Percentiles rank a stretch among this genome's conserved stretches.
phyloP scores from a whole-genome alignment of 805 yeast species.

The Grigorovia yakushimaensis region DNA sequence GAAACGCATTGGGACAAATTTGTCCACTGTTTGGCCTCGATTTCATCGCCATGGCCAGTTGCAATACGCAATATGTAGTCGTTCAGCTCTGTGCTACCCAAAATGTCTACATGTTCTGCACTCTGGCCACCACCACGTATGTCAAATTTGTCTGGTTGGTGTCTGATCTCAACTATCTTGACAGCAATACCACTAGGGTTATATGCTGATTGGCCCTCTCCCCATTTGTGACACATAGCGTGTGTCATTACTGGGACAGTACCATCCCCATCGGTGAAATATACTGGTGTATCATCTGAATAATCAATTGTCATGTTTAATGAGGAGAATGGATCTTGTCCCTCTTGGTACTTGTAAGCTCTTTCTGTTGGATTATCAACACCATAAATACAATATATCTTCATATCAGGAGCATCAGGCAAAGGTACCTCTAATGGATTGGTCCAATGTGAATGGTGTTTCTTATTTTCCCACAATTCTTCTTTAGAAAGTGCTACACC shows the following conservation, averaged over 20 bases:
- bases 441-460: slow-evolving; percentile 77
- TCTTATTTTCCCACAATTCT: slow-evolving; percentile 56
- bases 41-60: slow-evolving; percentile 63
- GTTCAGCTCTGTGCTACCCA: slow-evolving; percentile 87
- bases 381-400: slow-evolving; percentile 83
- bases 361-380: slow-evolving; percentile 96
- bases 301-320: slow-evolving; percentile 66
- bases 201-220: slow-evolving; percentile 47
- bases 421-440: slow-evolving; percentile 88
- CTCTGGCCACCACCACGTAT: slow-evolving; percentile 96
- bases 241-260: slow-evolving; percentile 85
- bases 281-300: slow-evolving; percentile 55
- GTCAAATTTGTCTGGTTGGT: slow-evolving; percentile 89
- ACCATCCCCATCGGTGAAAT: slow-evolving; percentile 90
- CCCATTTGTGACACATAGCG: slow-evolving; percentile 87
- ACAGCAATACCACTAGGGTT: slow-evolving; percentile 74
- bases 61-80: slow-evolving; percentile 78
- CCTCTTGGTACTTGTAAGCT: slow-evolving; percentile 62
- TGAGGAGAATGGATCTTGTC: slow-evolving; percentile 44
- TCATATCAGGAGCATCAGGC: slow-evolving; percentile 90
- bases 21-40: slow-evolving; percentile 51
- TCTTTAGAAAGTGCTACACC: slow-evolving; percentile 56
- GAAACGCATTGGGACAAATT: slow-evolving; percentile 53
- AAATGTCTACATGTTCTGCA: slow-evolving; percentile 94
- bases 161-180: slow-evolving; percentile 80